Base-by-base conservation (phyloP, 1,139 yeast species). In the Tardiomyces digboiensis region DNA sequence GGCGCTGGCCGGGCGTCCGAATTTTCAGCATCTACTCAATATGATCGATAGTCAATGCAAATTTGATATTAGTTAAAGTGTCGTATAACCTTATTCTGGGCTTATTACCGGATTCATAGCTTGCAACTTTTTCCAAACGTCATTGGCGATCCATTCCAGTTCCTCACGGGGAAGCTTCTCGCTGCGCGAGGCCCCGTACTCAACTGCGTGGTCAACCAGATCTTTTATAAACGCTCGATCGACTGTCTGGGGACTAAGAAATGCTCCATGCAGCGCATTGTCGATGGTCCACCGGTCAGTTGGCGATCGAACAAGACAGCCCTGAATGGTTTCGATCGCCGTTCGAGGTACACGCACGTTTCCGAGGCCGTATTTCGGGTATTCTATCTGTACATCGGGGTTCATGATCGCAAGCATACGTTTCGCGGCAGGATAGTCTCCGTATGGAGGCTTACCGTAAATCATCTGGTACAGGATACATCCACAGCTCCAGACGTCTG, bases 401-500 rank as follows among this genome's bases (percentile, higher is more conserved):
- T 85, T 84, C 75, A 85, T 83, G 36, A 88, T 89, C 1, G 96
- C 96, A 61, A 82, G 70, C 40, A 87, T 71, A 50, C 95, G 70
- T 57, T 85, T 88, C 46, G 83, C 80, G 1, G 95, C 94, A 29
- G 80, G 76, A 55, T 78, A 86, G 1, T 74, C 72, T 0, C 88
- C 95, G 67, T 87, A 89, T 1, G 98, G 98, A 2, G 97, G 93
- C 51, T 74, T 75, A 0, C 97, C 97, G 58, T 91, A 91, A 2
- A 89, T 76, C 95, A 93, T 87, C 64, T 91, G 97, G 64, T 89
- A 91, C 3, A 91, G 72, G 5, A 91, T 91, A 61, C 98, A 88
- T 0, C 98, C 99, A 65, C 96, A 84, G 19, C 97, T 88, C 98
- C 98, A 91, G 12, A 93, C 80, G 66, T 91, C 99, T 1, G 97